Percentiles rank a stretch among this genome's conserved stretches.
Conservation (phyloP, 768 basidiomycete species). For the Kwoniella newhampshirensis region DNA sequence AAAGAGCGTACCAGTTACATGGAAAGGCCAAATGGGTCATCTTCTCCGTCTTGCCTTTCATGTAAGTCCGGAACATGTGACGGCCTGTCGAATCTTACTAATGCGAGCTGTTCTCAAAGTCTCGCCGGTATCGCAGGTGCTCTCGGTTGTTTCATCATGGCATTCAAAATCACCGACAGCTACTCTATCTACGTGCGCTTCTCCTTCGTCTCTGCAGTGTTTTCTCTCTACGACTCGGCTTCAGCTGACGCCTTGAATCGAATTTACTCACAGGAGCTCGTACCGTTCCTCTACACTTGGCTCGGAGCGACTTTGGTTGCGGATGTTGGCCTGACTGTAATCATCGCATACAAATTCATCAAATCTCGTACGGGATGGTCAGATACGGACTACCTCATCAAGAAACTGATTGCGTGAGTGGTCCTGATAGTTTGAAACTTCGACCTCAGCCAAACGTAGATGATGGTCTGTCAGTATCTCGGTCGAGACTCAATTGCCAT, state of each 20-base stretch:
- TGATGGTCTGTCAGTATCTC: slow-evolving; percentile 7
- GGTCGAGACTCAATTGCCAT: slow-evolving; percentile 17
- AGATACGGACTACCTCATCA: slow-evolving; percentile 18
- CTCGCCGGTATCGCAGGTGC: slow-evolving; percentile 1
- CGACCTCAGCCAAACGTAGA: background rate
- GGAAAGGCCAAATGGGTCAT: slow-evolving; percentile 11
- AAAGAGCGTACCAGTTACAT: slow-evolving; percentile 12
- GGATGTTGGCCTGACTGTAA: slow-evolving; percentile 6
- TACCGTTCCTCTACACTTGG: slow-evolving; percentile 14
- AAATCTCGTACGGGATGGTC: slow-evolving; percentile 21
- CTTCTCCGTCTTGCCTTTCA: slow-evolving; percentile 5
- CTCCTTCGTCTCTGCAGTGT: background rate
- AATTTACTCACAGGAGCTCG: background rate
- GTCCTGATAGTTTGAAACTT: background rate
- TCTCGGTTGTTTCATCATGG: slow-evolving; percentile 4
- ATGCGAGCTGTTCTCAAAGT: background rate
- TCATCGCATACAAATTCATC: slow-evolving; percentile 11
- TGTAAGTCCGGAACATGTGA: slow-evolving; percentile 7
- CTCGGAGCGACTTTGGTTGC: slow-evolving; percentile 4
- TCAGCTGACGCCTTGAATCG: no score
- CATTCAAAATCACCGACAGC: background rate
- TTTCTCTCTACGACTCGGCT: background rate
- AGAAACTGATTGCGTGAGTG: slow-evolving; percentile 16
- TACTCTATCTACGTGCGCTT: slow-evolving; percentile 2
- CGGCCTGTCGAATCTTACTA: background rate